Evolutionary conservation across 1,284 basidiomycete species (phyloP).

Genomic region (Austroboletus niveus): DNA sequence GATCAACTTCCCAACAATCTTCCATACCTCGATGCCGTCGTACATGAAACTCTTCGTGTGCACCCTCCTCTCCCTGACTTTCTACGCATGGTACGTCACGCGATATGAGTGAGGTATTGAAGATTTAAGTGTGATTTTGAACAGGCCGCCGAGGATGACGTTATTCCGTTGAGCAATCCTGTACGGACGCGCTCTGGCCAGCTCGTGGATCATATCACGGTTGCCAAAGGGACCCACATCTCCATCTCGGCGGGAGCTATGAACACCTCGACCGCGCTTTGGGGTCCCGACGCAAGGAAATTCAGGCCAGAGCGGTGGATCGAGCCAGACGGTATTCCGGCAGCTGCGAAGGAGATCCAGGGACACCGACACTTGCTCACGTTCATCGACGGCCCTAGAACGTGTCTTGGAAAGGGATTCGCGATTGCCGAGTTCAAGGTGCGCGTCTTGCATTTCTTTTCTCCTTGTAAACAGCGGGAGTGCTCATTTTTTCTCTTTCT

Average conservation of each 20-base stretch:
- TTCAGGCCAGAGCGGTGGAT: constrained; percentile 45
- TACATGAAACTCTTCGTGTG: constrained; percentile 29
- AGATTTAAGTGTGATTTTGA: neutral
- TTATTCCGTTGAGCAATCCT: constrained; percentile 45
- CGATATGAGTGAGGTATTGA: too few relatives aligned
- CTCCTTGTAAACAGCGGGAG: too few relatives aligned
- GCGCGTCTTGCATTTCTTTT: neutral
- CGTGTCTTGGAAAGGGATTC: constrained; percentile 20
- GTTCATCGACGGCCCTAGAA: constrained; percentile 16
- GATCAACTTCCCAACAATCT: constrained; percentile 27
- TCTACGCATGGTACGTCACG: constrained; percentile 37
- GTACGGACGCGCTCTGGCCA: neutral
- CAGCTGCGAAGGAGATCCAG: constrained; percentile 23
- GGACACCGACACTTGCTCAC: constrained; percentile 12
- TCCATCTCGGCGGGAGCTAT: constrained; percentile 32
- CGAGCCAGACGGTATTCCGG: constrained; percentile 17
- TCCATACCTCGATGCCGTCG: constrained; percentile 29
- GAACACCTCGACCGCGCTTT: constrained; percentile 48
- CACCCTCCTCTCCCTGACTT: constrained; percentile 32
- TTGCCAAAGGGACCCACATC: neutral
- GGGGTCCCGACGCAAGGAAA: constrained; percentile 41
- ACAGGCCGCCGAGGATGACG: neutral
- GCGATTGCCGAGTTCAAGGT: constrained; percentile 8
- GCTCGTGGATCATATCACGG: neutral
- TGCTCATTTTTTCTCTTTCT: too few relatives aligned